Evolutionary conservation across 345 rosid species (phyloP).

Genomic region (Erysimum cheiranthoides): DNA sequence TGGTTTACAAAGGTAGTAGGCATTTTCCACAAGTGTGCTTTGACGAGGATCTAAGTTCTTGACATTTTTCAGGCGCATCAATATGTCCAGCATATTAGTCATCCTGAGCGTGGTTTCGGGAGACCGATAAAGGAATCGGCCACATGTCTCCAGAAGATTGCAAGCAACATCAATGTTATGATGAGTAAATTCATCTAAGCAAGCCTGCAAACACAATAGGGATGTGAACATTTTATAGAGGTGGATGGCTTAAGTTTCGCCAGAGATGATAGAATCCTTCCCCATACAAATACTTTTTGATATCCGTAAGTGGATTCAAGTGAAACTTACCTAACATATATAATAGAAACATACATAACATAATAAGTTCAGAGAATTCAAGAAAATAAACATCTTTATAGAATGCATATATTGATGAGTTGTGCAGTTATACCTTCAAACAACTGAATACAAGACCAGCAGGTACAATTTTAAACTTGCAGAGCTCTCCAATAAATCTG

Average conservation of each 20-base stretch:
- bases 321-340: slow-evolving; percentile 6
- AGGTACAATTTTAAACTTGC: slow-evolving; percentile 91
- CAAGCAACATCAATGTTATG: slow-evolving; percentile 99
- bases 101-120: slow-evolving; percentile 92
- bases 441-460: slow-evolving; percentile 87
- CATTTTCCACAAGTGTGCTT: slow-evolving; percentile 97
- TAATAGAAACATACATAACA: slow-evolving; percentile 9
- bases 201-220: slow-evolving; percentile 60
- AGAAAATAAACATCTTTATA: slow-evolving; percentile 22
- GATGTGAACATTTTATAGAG: slow-evolving; percentile 32
- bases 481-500: slow-evolving; percentile 96
- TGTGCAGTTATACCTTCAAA: slow-evolving; percentile 72
- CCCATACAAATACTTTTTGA: slow-evolving; percentile 21
- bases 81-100: slow-evolving; percentile 98
- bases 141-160: slow-evolving; percentile 99
- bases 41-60: slow-evolving; percentile 98
- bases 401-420: slow-evolving; percentile 21
- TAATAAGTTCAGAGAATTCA: slow-evolving; percentile 24
- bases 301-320: slow-evolving; percentile 20
- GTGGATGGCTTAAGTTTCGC: slow-evolving; percentile 6
- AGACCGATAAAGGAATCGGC: slow-evolving; percentile 96
- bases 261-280: slow-evolving; percentile 5
- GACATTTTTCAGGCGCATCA: slow-evolving; percentile 99
- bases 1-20: slow-evolving; percentile 97
- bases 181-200: slow-evolving; percentile 98